These are phyloP conservation scores for Vanrija pseudolonga DNA, from an alignment of 1,284 basidiomycete genomes.

Conservation along the genomic window DNA sequence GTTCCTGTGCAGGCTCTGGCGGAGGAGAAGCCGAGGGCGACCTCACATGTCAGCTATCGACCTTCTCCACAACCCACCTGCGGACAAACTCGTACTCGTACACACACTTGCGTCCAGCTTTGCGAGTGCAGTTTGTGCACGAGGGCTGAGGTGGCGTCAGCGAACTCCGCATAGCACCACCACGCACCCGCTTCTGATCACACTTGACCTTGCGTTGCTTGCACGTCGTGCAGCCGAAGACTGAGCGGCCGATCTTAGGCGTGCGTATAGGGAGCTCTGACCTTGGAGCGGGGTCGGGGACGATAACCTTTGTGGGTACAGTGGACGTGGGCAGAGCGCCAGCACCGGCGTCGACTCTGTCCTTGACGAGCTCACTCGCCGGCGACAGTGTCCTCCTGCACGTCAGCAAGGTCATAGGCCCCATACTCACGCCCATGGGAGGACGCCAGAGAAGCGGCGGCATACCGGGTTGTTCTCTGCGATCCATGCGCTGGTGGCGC, in stretches of 20 bases:
- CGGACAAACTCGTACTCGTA: conserved; percentile 8
- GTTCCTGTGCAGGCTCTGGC: no score
- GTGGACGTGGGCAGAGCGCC: not conserved
- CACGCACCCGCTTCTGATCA: conserved; percentile 10
- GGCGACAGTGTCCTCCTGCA: not conserved
- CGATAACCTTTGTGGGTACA: not conserved
- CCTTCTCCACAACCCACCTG: no score
- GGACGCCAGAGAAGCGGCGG: conserved; percentile 7
- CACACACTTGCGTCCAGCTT: conserved; percentile 8
- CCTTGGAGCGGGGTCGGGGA: not conserved
- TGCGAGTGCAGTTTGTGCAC: conserved; percentile 13
- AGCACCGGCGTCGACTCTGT: no score
- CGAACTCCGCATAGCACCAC: not conserved
- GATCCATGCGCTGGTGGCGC: conserved; percentile 5
- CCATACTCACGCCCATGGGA: conserved; percentile 13
- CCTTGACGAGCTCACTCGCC: no score
- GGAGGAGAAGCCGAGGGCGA: no score
- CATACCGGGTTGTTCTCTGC: conserved; percentile 9
- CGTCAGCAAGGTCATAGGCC: not conserved
- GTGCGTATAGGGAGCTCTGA: not conserved
- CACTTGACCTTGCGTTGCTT: conserved; percentile 17
- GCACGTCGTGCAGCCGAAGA: conserved; percentile 13
- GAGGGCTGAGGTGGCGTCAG: conserved; percentile 1
- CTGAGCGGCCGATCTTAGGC: not conserved
- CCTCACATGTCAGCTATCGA: no score